A percentile compares a stretch with the other conserved stretches of the same genome.
Evolutionary conservation across 495 filamentous ascomycete genomes (phyloP).

Genomic region (Xylaria bambusicola): DNA sequence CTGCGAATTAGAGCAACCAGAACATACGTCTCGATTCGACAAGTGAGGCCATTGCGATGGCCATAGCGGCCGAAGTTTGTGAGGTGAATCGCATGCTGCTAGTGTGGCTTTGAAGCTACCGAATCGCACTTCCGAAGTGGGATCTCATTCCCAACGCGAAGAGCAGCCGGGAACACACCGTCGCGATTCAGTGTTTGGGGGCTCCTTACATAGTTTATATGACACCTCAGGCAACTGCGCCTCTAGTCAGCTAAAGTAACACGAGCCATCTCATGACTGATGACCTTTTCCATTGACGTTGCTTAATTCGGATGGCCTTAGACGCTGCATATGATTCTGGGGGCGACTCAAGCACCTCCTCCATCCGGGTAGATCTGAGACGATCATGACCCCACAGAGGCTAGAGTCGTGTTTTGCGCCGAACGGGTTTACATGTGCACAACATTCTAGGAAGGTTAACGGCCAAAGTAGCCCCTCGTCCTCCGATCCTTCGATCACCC

Average conservation of each 20-base stretch:
- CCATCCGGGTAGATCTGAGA: neutral
- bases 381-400: neutral
- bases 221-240: neutral
- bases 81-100: slow-evolving; percentile 7
- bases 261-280: neutral
- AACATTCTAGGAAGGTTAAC: neutral
- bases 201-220: neutral
- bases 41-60: slow-evolving; percentile 3
- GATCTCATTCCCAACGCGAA: neutral
- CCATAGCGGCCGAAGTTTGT: slow-evolving; percentile 4
- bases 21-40: slow-evolving; percentile 15
- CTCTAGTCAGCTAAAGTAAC: slow-evolving; percentile 1
- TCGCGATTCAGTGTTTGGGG: neutral
- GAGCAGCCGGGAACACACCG: neutral
- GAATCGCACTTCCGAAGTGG: neutral
- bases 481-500: neutral
- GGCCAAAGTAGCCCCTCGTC: too few species aligned
- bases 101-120: neutral
- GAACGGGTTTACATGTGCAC: neutral
- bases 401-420: neutral
- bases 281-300: neutral
- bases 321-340: neutral
- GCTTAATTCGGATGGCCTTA: slow-evolving; percentile 1
- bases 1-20: too few species aligned
- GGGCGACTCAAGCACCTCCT: slow-evolving; percentile 2